These are phyloP conservation scores for Sporothrix inflata DNA, from an alignment of 2,329 filamentous ascomycete species.

Conservation along the genomic window DNA sequence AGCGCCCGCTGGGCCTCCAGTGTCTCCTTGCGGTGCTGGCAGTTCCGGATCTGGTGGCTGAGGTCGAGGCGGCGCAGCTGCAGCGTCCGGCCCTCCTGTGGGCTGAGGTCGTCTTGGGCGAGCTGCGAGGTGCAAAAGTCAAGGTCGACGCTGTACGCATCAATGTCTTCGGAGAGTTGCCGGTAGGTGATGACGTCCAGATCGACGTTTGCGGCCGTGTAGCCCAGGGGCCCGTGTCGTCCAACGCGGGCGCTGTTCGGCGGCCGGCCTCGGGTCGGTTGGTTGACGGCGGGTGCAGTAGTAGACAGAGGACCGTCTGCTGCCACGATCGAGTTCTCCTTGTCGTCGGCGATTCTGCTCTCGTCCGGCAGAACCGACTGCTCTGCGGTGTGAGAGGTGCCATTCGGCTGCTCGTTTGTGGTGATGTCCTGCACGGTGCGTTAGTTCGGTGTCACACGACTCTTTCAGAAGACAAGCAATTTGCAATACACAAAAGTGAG, in stretches of 20 bases:
- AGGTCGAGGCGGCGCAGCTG: conserved; percentile 50
- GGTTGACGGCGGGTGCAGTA: not conserved
- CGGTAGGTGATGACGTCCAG: conserved; percentile 41
- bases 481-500: not conserved
- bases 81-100: conserved; percentile 47
- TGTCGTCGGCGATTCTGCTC: not conserved
- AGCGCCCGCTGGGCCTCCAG: conserved; percentile 36
- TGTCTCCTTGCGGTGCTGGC: conserved; percentile 47
- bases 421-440: not conserved
- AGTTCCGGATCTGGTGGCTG: conserved; percentile 49
- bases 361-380: conserved; percentile 9
- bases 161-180: conserved; percentile 49
- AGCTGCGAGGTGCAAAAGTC: conserved; percentile 48
- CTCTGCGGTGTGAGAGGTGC: not conserved
- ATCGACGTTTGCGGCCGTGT: conserved; percentile 31
- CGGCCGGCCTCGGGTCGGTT: conserved; percentile 5
- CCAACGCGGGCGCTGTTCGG: not conserved
- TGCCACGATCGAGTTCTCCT: not conserved
- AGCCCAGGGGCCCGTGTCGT: conserved; percentile 15
- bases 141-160: conserved; percentile 48
- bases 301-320: not conserved
- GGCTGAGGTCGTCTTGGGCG: conserved; percentile 41
- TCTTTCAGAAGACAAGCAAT: not conserved
- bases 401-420: conserved; percentile 7
- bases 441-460: not conserved